Percentiles rank a stretch among this genome's conserved stretches.
Conservation (phyloP, 75 land plant species). For the Isoetes taiwanensis region DNA sequence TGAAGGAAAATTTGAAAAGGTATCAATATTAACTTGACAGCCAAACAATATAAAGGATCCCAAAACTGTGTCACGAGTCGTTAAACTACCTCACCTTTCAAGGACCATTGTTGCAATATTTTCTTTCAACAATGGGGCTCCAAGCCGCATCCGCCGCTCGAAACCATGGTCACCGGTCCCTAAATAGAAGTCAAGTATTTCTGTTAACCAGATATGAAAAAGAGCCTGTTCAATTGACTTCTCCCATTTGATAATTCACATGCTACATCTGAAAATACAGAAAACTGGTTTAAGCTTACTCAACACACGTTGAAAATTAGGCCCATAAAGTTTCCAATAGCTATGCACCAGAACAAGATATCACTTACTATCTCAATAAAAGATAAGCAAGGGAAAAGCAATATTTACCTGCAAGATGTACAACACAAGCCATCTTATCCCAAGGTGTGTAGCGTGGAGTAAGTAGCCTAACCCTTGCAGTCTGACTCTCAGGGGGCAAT, state of each 20-base stretch:
- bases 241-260: no score
- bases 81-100: conserved; percentile 93
- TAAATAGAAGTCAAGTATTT: no score
- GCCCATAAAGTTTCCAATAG: background rate
- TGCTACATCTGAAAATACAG: no score
- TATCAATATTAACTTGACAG: no score
- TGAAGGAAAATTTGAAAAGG: no score
- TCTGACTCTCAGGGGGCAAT: conserved; percentile 78
- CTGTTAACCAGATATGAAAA: no score
- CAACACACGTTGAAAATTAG: no score
- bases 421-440: conserved; percentile 70
- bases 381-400: background rate
- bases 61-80: no score
- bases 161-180: conserved; percentile 98
- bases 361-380: background rate
- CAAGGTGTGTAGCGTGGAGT: conserved; percentile 47
- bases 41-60: no score
- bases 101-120: conserved; percentile 97
- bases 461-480: conserved; percentile 77
- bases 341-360: background rate
- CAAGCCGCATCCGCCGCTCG: conserved; percentile 82
- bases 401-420: conserved; percentile 83
- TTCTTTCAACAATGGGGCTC: conserved; percentile 78
- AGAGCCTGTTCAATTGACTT: no score
- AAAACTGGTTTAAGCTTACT: no score